A percentile compares a stretch with the other conserved stretches of the same genome.
Evolutionary conservation across 2,329 filamentous ascomycete species (phyloP).

Genomic region (Metarhizium anisopliae): DNA sequence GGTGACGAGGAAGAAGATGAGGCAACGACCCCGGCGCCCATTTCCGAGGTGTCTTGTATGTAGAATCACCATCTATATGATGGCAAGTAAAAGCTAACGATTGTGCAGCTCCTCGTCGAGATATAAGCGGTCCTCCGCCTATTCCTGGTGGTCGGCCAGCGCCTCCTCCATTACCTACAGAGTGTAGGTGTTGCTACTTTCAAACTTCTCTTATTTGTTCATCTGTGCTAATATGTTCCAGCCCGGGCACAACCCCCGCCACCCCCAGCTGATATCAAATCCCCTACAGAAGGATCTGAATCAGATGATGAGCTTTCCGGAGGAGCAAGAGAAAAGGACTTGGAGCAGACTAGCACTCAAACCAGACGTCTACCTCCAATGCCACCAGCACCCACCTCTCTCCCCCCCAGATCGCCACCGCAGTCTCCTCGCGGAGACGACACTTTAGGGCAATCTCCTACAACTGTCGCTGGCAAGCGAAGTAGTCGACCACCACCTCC

Average conservation of each 20-base stretch:
- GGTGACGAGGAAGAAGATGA: slow-evolving; percentile 27
- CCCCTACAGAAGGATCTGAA: slow-evolving; percentile 70
- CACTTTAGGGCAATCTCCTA: slow-evolving; percentile 35
- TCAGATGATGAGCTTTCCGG: slow-evolving; percentile 80
- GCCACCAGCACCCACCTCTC: slow-evolving; percentile 24
- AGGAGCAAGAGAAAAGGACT: slow-evolving; percentile 32
- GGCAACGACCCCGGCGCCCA: slow-evolving; percentile 24
- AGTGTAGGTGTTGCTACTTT: slow-evolving; percentile 38
- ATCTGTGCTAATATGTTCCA: slow-evolving; percentile 21
- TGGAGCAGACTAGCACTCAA: slow-evolving; percentile 25
- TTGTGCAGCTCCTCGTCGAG: slow-evolving; percentile 24
- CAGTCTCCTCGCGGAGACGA: slow-evolving; percentile 28
- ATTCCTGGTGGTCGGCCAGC: slow-evolving; percentile 42
- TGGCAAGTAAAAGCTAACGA: slow-evolving; percentile 15
- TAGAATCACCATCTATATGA: background rate
- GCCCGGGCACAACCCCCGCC: slow-evolving; percentile 53
- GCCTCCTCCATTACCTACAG: slow-evolving; percentile 49
- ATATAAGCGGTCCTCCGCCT: slow-evolving; percentile 31
- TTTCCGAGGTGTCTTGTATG: slow-evolving; percentile 13
- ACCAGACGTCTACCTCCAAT: slow-evolving; percentile 30
- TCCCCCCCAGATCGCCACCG: slow-evolving; percentile 24
- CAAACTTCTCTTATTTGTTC: background rate
- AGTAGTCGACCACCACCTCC: slow-evolving; percentile 50
- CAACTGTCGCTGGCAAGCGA: slow-evolving; percentile 36
- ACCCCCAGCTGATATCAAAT: slow-evolving; percentile 44